Conservation (phyloP, 257 asterid species). For the Cordia subcordata region DNA sequence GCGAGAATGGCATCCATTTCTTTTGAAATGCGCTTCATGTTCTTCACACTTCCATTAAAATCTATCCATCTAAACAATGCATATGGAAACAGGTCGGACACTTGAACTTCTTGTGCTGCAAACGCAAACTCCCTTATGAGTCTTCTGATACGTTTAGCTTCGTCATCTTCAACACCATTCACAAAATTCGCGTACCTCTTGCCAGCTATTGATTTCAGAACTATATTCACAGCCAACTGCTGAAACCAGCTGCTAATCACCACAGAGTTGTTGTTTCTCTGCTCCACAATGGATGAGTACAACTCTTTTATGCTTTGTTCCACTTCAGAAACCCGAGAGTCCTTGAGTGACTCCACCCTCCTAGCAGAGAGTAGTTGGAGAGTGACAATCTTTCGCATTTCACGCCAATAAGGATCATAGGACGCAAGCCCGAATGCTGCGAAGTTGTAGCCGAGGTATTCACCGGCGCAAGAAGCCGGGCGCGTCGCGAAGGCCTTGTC, state of each 20-base stretch:
- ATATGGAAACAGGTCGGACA: slow-evolving; percentile 18
- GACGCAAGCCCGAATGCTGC: slow-evolving; percentile 40
- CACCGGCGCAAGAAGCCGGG: slow-evolving; percentile 31
- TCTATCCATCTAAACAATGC: not conserved
- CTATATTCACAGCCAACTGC: slow-evolving; percentile 27
- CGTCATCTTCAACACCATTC: slow-evolving; percentile 1
- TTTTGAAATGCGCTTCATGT: not conserved
- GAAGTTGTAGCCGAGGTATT: slow-evolving; percentile 36
- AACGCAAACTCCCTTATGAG: slow-evolving; percentile 30
- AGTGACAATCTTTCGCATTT: slow-evolving; percentile 39
- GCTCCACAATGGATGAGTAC: not conserved
- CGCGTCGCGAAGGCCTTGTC: slow-evolving; percentile 14
- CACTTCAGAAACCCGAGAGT: slow-evolving; percentile 29
- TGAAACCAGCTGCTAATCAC: slow-evolving; percentile 33
- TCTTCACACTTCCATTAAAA: not conserved
- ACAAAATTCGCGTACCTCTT: slow-evolving; percentile 17
- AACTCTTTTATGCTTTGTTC: slow-evolving; percentile 18
- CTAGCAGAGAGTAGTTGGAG: slow-evolving; percentile 39
- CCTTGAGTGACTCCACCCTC: slow-evolving; percentile 36
- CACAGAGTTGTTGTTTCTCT: slow-evolving; percentile 11
- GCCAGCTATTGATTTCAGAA: slow-evolving; percentile 40
- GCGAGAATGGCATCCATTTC: not conserved
- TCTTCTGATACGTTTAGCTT: slow-evolving; percentile 16
- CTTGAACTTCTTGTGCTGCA: slow-evolving; percentile 26
- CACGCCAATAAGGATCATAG: slow-evolving; percentile 49